Percentiles rank a stretch among this genome's conserved stretches.
Evolutionary conservation across 208 protist genomes (phyloP).

Genomic region (Lotmaria passim): DNA sequence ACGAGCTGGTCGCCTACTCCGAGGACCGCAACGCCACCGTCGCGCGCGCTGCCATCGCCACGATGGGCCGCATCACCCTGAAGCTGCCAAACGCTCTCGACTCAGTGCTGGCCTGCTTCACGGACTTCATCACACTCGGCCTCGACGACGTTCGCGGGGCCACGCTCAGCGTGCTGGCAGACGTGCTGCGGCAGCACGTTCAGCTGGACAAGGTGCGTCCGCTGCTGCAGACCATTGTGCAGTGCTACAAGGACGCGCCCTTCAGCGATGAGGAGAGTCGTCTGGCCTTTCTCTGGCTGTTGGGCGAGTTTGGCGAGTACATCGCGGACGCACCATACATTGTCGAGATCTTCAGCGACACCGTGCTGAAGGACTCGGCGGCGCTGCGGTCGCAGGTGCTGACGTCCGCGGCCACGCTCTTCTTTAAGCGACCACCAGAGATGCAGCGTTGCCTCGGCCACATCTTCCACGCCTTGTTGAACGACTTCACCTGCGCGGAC

Average conservation of each 20-base stretch:
- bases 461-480: conserved; percentile 74
- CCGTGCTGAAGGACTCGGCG: conserved; percentile 43
- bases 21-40: conserved; percentile 39
- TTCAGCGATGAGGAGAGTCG: conserved; percentile 66
- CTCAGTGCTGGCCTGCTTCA: conserved; percentile 43
- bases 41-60: conserved; percentile 25
- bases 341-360: conserved; percentile 74
- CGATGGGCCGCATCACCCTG: conserved; percentile 24
- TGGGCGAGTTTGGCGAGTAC: conserved; percentile 91
- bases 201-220: conserved; percentile 47
- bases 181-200: conserved; percentile 79
- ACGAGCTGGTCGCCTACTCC: conserved; percentile 77
- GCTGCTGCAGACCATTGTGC: conserved; percentile 51
- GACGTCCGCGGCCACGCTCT: conserved; percentile 84
- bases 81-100: conserved; percentile 14
- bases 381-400: conserved; percentile 87
- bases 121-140: conserved; percentile 65
- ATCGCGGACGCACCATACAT: conserved; percentile 93
- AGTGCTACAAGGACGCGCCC: conserved; percentile 46
- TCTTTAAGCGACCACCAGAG: conserved; percentile 94
- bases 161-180: conserved; percentile 76
- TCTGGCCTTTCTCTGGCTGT: conserved; percentile 82
- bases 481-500: conserved; percentile 87
- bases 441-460: conserved; percentile 85
- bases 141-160: conserved; percentile 55